Conservation (phyloP, 345 rosid genomes). For the Lepidium aucheri region DNA sequence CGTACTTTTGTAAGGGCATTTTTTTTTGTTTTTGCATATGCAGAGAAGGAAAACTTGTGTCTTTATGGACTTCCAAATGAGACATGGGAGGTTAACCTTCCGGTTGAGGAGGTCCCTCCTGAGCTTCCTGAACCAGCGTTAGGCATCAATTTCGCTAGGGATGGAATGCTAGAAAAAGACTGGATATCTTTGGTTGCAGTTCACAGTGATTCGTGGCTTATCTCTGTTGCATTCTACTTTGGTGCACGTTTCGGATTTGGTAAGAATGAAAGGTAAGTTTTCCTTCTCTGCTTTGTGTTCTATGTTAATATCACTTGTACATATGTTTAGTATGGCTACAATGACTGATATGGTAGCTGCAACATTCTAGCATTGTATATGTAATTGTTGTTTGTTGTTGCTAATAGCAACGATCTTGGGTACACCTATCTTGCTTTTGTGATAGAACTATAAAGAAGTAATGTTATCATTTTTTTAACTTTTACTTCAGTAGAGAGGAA, state of each 20-base stretch:
- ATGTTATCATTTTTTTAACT: neutral
- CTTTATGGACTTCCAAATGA: constrained; percentile 96
- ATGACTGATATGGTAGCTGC: neutral
- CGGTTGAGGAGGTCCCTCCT: constrained; percentile 98
- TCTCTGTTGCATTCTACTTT: constrained; percentile 94
- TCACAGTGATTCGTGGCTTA: constrained; percentile 98
- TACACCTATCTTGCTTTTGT: too few species aligned
- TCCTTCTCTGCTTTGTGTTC: constrained; percentile 1
- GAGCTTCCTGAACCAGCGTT: constrained; percentile 99
- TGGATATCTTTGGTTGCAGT: constrained; percentile 96
- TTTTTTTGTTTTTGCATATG: neutral
- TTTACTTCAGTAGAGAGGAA: neutral
- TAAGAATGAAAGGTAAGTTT: constrained; percentile 78
- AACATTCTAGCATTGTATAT: neutral
- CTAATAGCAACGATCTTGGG: too few species aligned
- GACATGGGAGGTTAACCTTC: constrained; percentile 96
- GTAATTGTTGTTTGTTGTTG: neutral
- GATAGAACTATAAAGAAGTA: neutral
- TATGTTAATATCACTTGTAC: neutral
- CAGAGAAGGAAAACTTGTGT: constrained; percentile 94
- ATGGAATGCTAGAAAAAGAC: constrained; percentile 97
- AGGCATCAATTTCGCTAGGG: constrained; percentile 96
- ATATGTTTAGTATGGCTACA: neutral
- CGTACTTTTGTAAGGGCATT: neutral
- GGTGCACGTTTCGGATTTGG: constrained; percentile 99